Percentiles rank a stretch among this genome's conserved stretches.
Conservation (phyloP, 441 rosid species). For the Sinapis alba region DNA sequence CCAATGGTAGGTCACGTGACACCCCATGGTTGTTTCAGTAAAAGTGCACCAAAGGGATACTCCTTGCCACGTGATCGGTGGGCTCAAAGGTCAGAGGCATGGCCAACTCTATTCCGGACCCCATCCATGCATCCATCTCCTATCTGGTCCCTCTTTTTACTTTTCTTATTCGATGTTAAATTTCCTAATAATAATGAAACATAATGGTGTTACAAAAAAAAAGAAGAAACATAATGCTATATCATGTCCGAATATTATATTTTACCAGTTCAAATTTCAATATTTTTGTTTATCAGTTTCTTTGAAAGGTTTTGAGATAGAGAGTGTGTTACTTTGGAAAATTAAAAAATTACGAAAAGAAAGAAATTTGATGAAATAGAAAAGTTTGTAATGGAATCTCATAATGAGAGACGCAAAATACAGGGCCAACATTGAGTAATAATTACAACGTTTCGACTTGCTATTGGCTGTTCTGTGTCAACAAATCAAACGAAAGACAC, state of each 20-base stretch:
- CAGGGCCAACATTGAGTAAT: not conserved
- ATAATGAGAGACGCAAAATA: conserved; percentile 14
- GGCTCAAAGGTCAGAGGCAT: conserved; percentile 23
- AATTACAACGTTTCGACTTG: conserved; percentile 4
- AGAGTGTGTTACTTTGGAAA: not conserved
- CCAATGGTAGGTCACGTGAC: conserved; percentile 31
- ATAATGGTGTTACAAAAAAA: too few relatives aligned
- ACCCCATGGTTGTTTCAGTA: conserved; percentile 11
- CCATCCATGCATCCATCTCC: not conserved
- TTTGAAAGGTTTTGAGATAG: not conserved
- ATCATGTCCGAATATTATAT: not conserved
- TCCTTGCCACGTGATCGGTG: conserved; percentile 27
- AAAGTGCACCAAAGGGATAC: conserved; percentile 20
- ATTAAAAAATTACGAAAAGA: not conserved
- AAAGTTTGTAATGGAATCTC: conserved; percentile 22
- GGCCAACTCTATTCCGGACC: conserved; percentile 11
- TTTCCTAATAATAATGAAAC: not conserved
- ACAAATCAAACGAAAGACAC: conserved; percentile 11
- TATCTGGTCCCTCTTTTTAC: not conserved
- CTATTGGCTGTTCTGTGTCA: conserved; percentile 2
- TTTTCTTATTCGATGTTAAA: not conserved
- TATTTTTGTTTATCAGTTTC: not conserved
- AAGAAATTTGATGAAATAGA: not conserved
- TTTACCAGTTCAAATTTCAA: not conserved
- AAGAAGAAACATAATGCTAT: not conserved